A percentile compares a stretch with the other conserved stretches of the same genome.
These are phyloP conservation scores for Colletotrichum gigasporum DNA, from an alignment of 2,329 filamentous ascomycete genomes.

Conservation along the genomic window DNA sequence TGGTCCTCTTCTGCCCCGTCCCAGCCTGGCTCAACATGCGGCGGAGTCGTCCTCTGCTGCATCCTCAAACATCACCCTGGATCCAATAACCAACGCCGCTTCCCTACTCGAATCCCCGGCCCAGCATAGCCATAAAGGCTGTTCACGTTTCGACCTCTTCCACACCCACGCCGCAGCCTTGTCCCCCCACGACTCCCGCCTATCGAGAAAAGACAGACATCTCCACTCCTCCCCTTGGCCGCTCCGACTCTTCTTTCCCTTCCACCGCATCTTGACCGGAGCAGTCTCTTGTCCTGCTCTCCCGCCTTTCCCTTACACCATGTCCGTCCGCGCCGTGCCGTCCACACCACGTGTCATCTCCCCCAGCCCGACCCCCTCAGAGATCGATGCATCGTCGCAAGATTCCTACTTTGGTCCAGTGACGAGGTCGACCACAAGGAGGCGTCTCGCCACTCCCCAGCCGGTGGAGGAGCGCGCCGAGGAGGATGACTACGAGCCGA, in stretches of 20 bases:
- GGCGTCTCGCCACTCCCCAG: slow-evolving; percentile 64
- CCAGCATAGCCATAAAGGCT: slow-evolving; percentile 37
- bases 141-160: slow-evolving; percentile 34
- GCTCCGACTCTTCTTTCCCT: slow-evolving; percentile 52
- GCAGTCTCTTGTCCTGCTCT: slow-evolving; percentile 65
- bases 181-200: slow-evolving; percentile 38
- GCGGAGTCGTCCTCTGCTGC: slow-evolving; percentile 67
- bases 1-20: slow-evolving; percentile 29
- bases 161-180: slow-evolving; percentile 32
- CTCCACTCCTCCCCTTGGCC: slow-evolving; percentile 58
- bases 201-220: slow-evolving; percentile 62
- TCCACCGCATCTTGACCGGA: slow-evolving; percentile 64
- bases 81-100: slow-evolving; percentile 58
- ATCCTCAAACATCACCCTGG: slow-evolving; percentile 63
- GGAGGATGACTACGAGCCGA: slow-evolving; percentile 48
- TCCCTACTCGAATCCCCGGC: slow-evolving; percentile 45
- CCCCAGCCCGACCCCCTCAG: slow-evolving; percentile 81
- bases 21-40: slow-evolving; percentile 57
- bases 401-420: slow-evolving; percentile 76
- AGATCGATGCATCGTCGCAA: slow-evolving; percentile 62
- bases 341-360: slow-evolving; percentile 88
- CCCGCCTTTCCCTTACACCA: slow-evolving; percentile 66
- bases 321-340: slow-evolving; percentile 70
- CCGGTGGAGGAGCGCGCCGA: slow-evolving; percentile 66
- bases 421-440: slow-evolving; percentile 77